Evolutionary conservation across 495 filamentous ascomycete species (phyloP), one percentile per base, ranked within the genome.

Genomic region (Neurospora africana): DNA sequence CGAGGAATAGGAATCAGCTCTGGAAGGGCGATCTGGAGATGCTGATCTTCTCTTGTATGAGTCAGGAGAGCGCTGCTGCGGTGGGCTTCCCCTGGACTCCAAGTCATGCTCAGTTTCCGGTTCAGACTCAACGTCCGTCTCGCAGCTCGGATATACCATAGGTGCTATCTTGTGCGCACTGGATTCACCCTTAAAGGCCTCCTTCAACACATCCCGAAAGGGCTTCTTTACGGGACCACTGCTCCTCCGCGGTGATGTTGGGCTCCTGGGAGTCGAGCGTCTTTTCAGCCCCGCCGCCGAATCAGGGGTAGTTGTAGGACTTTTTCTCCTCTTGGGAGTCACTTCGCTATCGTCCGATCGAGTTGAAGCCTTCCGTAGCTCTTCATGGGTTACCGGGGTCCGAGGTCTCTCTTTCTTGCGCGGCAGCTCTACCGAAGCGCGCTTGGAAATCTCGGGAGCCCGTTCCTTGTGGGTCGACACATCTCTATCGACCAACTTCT

Each of bases 161-260:
- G 82, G 79, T 13, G 79, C 78, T n/a, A 84, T 76, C 39, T 79
- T 79, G 69, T 83, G 78, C 5, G 79, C 81, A 15, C 75, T 81
- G 1, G 86, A 88, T 74, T 88, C 85, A 15, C 86, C 86, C n/a
- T 82, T 79, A 75, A 88, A 88, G 13, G 86, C 86, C 74, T 86
- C 85, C 68, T 82, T 84, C 10, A 88, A 78, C 30, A 81, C 82
- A 36, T 87, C 86, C 27, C 86, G 83, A 70, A 87, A 79, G 0
- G 82, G 79, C 53, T 77, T 82, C 71, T 78, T 84, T 2, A 33
- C 53, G 27, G 53, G 27, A 13, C 75, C 77, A 23, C 75, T 72
- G 9, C 76, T 53, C 70, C 82, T 87, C 3, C 79, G 74, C 8
- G 85, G 80, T 13, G 82, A 79, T 7, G 84, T 76, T 23, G 82